These are phyloP conservation scores for Acanthamoeba healyi DNA, from an alignment of 208 protist genomes.

Conservation along the genomic window DNA sequence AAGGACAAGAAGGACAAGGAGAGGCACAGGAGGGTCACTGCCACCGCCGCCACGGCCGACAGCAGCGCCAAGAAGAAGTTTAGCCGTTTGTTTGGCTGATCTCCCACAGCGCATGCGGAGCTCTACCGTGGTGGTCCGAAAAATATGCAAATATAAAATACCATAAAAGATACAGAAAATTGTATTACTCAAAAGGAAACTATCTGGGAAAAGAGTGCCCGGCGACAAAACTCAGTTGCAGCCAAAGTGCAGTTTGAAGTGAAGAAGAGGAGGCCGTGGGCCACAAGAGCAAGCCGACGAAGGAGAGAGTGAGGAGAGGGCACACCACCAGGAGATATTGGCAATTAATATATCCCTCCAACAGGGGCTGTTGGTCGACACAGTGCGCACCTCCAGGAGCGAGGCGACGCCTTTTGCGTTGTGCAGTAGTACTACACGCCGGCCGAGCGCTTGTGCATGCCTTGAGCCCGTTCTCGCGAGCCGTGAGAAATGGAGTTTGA, in stretches of 20 bases:
- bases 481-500: not conserved
- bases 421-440: no score
- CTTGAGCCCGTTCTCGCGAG: no score
- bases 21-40: constrained; percentile 4
- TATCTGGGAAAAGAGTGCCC: not conserved
- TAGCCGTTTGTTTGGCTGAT: constrained; percentile 25
- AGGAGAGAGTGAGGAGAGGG: not conserved
- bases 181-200: not conserved
- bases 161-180: not conserved
- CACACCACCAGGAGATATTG: no score
- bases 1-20: constrained; percentile 48
- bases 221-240: not conserved
- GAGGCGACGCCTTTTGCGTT: not conserved
- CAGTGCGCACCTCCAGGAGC: not conserved
- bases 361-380: no score
- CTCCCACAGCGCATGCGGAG: no score
- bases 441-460: no score
- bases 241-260: not conserved
- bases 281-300: not conserved
- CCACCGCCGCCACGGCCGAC: not conserved
- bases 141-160: no score
- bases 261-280: not conserved
- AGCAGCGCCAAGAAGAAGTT: constrained; percentile 41
- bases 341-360: not conserved
- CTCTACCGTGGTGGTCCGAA: no score